These are phyloP conservation scores for Pythium oligandrum DNA, from an alignment of 352 stramenopile genomes.

Conservation along the genomic window DNA sequence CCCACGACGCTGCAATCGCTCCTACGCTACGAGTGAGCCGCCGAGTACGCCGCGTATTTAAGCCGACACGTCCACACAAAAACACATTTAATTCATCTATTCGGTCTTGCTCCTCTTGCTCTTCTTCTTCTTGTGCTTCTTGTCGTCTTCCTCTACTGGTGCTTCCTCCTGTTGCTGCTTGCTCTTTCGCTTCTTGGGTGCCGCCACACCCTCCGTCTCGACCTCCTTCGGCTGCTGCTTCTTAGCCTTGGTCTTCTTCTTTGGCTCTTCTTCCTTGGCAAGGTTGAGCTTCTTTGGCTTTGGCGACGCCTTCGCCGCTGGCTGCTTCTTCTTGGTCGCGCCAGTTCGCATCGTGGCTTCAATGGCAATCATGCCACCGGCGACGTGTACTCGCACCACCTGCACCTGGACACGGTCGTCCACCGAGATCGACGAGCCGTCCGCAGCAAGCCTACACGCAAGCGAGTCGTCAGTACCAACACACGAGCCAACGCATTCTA, in stretches of 20 bases:
- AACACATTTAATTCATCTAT: conserved; percentile 20
- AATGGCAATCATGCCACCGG: conserved; percentile 77
- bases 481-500: background rate
- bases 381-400: conserved; percentile 63
- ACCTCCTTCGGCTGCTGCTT: conserved; percentile 15
- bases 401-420: conserved; percentile 62
- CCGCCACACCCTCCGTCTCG: background rate
- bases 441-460: conserved; percentile 36
- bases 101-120: conserved; percentile 33
- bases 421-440: conserved; percentile 54
- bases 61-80: conserved; percentile 1
- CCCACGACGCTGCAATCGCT: conserved; percentile 26
- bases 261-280: too few relatives aligned
- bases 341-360: conserved; percentile 62
- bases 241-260: conserved; percentile 20
- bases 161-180: conserved; percentile 6
- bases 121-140: conserved; percentile 27
- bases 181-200: conserved; percentile 20
- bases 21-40: conserved; percentile 33
- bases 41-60: background rate
- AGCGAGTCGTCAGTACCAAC: background rate
- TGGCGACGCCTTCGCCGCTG: conserved; percentile 9
- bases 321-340: conserved; percentile 13
- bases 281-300: too few relatives aligned
- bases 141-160: conserved; percentile 16